Evolutionary conservation across 1,284 basidiomycete species (phyloP).

Genomic region (Somion occarium): DNA sequence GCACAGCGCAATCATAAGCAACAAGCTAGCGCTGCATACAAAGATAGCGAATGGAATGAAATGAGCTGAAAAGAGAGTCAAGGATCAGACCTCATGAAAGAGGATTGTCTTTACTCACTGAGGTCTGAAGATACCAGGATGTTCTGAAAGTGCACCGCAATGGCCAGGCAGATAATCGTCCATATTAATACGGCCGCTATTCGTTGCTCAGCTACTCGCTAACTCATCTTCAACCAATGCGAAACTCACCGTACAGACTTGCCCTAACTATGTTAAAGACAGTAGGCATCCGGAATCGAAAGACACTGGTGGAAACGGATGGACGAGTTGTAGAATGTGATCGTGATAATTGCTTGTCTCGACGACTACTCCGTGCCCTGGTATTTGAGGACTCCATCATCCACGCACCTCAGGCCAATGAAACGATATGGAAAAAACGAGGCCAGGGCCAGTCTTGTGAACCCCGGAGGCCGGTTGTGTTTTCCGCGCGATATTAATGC

Average conservation of each 20-base stretch:
- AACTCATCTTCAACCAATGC: background rate
- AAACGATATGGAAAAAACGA: constrained; percentile 22
- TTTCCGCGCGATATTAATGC: constrained; percentile 14
- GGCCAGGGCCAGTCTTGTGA: constrained; percentile 14
- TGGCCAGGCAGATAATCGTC: constrained; percentile 69
- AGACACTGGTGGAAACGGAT: constrained; percentile 17
- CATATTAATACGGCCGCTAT: constrained; percentile 62
- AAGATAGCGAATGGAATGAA: constrained; percentile 82
- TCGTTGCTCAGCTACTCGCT: background rate
- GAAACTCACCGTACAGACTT: constrained; percentile 53
- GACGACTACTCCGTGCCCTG: constrained; percentile 18
- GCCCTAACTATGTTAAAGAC: constrained; percentile 62
- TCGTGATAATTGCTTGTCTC: constrained; percentile 17
- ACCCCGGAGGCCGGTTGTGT: constrained; percentile 8
- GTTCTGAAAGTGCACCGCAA: constrained; percentile 69
- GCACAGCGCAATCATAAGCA: constrained; percentile 64
- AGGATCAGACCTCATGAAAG: background rate
- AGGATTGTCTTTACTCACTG: constrained; percentile 43
- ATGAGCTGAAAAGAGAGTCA: constrained; percentile 46
- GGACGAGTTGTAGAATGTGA: constrained; percentile 23
- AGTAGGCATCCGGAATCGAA: constrained; percentile 38
- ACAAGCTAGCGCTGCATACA: constrained; percentile 61
- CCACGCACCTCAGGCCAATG: background rate
- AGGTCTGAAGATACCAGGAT: constrained; percentile 70
- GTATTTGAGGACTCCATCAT: constrained; percentile 34